Evolutionary conservation across 805 yeast species (phyloP).

Genomic region (Spathaspora arborariae): DNA sequence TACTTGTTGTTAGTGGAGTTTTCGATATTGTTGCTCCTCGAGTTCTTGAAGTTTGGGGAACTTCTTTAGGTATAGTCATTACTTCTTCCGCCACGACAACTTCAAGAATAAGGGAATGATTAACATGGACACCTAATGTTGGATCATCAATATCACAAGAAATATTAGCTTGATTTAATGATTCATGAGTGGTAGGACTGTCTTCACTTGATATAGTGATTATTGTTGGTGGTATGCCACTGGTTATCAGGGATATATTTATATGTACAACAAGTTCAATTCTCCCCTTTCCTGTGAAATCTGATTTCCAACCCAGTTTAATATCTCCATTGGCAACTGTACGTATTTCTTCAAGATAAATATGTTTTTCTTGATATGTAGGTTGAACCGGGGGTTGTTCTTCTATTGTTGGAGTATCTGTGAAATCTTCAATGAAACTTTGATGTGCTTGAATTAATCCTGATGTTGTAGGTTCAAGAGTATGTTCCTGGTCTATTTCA

Average conservation of each 20-base stretch:
- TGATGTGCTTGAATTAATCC: conserved; percentile 22
- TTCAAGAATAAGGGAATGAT: conserved; percentile 78
- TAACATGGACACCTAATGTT: conserved; percentile 68
- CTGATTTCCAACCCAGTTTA: conserved; percentile 94
- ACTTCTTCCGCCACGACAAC: conserved; percentile 92
- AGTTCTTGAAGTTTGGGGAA: not conserved
- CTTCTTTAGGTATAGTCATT: conserved; percentile 34
- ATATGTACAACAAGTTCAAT: conserved; percentile 78
- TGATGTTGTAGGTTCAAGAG: conserved; percentile 3
- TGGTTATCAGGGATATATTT: conserved; percentile 53
- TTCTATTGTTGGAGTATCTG: conserved; percentile 1
- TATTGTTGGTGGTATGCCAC: conserved; percentile 47
- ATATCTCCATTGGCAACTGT: conserved; percentile 76
- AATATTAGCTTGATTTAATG: conserved; percentile 40
- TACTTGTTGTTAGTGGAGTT: not conserved
- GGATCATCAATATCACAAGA: conserved; percentile 84
- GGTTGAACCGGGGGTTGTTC: conserved; percentile 3
- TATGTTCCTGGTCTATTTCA: not conserved
- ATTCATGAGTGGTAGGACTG: not conserved
- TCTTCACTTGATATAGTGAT: conserved; percentile 15
- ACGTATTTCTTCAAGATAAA: conserved; percentile 70
- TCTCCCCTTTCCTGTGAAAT: conserved; percentile 71
- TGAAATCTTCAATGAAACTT: conserved; percentile 25
- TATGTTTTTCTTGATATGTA: conserved; percentile 17
- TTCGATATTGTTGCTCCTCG: conserved; percentile 1